These are phyloP conservation scores for Hymenochaete sp. DNA, from an alignment of 1,284 basidiomycete species.

Conservation along the genomic window DNA sequence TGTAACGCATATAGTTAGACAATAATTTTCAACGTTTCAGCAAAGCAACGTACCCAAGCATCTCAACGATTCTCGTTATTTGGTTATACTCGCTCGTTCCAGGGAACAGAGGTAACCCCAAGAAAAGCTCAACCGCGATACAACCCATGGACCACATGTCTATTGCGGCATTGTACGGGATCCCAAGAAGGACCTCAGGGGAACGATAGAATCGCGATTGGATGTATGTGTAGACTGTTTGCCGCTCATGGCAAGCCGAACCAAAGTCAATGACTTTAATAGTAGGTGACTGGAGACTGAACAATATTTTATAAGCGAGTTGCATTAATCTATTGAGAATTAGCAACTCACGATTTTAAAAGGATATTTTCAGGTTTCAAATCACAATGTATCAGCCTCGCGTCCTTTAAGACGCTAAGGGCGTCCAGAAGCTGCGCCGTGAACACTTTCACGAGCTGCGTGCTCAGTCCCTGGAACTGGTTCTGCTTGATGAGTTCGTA, in stretches of 20 bases:
- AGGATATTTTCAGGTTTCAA: constrained; percentile 96
- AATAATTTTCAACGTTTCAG: constrained; percentile 12
- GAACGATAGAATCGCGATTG: constrained; percentile 98
- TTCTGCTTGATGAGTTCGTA: constrained; percentile 99
- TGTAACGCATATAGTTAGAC: constrained; percentile 7
- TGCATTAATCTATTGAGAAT: constrained; percentile 1
- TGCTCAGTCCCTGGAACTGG: constrained; percentile 95
- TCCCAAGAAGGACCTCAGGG: constrained; percentile 92
- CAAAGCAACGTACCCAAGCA: constrained; percentile 72
- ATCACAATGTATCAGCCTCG: constrained; percentile 95
- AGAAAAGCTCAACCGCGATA: constrained; percentile 96
- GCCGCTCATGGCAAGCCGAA: constrained; percentile 95
- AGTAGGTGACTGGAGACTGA: constrained; percentile 88
- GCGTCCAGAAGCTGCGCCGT: constrained; percentile 93
- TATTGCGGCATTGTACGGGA: constrained; percentile 90
- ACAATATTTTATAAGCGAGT: constrained; percentile 13
- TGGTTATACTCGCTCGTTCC: constrained; percentile 99
- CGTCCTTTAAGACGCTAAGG: constrained; percentile 88
- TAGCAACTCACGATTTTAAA: constrained; percentile 72
- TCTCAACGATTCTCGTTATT: constrained; percentile 92
- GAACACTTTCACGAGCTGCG: constrained; percentile 96
- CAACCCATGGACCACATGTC: constrained; percentile 96
- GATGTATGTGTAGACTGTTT: constrained; percentile 99
- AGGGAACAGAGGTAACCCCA: constrained; percentile 93
- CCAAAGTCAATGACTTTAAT: constrained; percentile 99